Conservation (phyloP, 1,139 yeast species). For the Saccharomyces hybrid region DNA sequence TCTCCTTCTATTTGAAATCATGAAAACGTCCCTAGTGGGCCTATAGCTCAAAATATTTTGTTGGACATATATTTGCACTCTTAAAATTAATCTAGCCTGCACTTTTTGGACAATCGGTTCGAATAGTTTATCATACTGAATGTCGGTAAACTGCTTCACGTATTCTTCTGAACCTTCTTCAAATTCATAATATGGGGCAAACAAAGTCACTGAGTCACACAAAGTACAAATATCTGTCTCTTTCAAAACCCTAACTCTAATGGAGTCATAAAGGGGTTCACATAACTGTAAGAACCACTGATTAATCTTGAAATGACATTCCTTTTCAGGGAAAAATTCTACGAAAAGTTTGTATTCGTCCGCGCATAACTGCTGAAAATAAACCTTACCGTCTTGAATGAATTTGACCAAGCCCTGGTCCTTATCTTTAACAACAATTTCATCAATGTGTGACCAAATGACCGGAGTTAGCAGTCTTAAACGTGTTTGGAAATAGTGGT, state of each 20-base stretch:
- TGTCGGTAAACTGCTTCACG: conserved; percentile 24
- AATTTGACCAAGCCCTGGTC: conserved; percentile 39
- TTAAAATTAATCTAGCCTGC: conserved; percentile 70
- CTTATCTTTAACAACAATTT: conserved; percentile 21
- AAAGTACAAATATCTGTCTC: conserved; percentile 59
- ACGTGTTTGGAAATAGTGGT: conserved; percentile 54
- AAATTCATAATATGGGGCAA: conserved; percentile 61
- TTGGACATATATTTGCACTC: conserved; percentile 68
- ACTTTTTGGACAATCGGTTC: conserved; percentile 68
- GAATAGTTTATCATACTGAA: conserved; percentile 52
- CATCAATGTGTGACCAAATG: conserved; percentile 35
- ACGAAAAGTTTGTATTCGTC: conserved; percentile 56
- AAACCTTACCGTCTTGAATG: conserved; percentile 52
- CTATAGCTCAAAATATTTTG: conserved; percentile 56
- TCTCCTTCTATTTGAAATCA: conserved; percentile 42
- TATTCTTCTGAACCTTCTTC: conserved; percentile 38
- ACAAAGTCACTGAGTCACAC: conserved; percentile 67
- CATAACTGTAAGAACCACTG: conserved; percentile 53
- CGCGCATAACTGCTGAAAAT: conserved; percentile 48
- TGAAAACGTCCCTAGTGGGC: conserved; percentile 61
- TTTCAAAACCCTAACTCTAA: conserved; percentile 57
- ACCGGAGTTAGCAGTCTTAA: conserved; percentile 39
- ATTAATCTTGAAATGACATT: conserved; percentile 22
- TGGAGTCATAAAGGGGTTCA: conserved; percentile 68
- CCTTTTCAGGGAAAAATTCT: conserved; percentile 40